Conservation (phyloP, 768 basidiomycete species). For the Trametes sanguinea region DNA sequence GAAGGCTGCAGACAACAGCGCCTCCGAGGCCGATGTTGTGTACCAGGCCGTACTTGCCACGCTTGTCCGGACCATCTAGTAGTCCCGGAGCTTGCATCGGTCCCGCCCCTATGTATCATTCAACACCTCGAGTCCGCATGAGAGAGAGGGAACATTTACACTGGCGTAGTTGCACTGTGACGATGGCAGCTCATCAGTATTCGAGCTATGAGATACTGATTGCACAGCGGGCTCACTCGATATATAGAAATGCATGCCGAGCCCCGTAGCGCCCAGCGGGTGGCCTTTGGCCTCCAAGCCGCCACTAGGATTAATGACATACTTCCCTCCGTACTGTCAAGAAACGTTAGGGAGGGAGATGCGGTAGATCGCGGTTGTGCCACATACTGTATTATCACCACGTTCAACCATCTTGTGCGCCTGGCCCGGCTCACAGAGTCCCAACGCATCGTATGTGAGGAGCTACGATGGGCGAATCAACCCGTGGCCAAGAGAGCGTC, state of each 20-base stretch:
- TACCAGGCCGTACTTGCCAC: slow-evolving; percentile 78
- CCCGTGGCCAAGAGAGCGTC: neutral
- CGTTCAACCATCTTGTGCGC: slow-evolving; percentile 75
- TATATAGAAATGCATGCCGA: slow-evolving; percentile 88
- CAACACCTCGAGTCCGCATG: neutral
- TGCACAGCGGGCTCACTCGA: slow-evolving; percentile 52
- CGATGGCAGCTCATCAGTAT: slow-evolving; percentile 1
- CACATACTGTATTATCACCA: slow-evolving; percentile 74
- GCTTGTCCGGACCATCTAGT: slow-evolving; percentile 59
- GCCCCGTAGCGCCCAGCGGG: slow-evolving; percentile 79
- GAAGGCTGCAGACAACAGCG: slow-evolving; percentile 73
- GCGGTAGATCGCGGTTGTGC: neutral
- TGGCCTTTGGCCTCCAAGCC: slow-evolving; percentile 90
- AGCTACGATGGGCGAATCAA: slow-evolving; percentile 46
- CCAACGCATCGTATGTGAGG: slow-evolving; percentile 79
- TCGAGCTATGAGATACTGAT: neutral
- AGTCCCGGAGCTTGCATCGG: slow-evolving; percentile 80
- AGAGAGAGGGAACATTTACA: slow-evolving; percentile 42
- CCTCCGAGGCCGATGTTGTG: slow-evolving; percentile 86
- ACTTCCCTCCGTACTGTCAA: slow-evolving; percentile 77
- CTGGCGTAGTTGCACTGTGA: slow-evolving; percentile 69
- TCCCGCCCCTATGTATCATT: slow-evolving; percentile 62
- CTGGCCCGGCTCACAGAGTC: slow-evolving; percentile 64
- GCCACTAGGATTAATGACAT: slow-evolving; percentile 81
- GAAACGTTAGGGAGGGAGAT: neutral